Evolutionary conservation across 306 rosid species (phyloP), one percentile per base, ranked within the genome.

Genomic region (Vicia villosa): DNA sequence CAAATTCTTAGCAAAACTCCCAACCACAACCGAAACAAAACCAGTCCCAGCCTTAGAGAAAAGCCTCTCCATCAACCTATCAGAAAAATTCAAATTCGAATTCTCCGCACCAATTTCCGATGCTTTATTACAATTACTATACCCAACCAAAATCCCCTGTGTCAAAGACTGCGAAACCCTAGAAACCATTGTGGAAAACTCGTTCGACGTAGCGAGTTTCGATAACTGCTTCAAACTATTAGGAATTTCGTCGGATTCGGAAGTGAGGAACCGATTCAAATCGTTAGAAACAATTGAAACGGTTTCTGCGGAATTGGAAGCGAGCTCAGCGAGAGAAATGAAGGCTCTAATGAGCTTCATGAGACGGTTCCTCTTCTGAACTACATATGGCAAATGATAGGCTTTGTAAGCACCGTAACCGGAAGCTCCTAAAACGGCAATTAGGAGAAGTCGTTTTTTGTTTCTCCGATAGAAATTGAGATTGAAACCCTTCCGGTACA

Each of bases 1-100:
- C 85, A 91, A 63, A 63, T 94, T 94, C 84, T 76, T 86, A 0
- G 96, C 99, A 69, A 94, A 94, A 80, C 96, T 94, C 41, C 99
- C 99, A n/a, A 88, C 96, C 63, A 94, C 89, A 58, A 84, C 92
- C 9, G 97, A 90, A 32, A 34, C 86, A 41, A 94, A 94, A 40
- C 99, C 95, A 1, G 95, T 79, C 62, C 99, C 99, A 3, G 96
- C 87, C 28, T 80, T 79, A 10, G 97, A 88, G 72, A 84, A 81
- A 36, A 87, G 77, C 74, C 60, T 81, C 34, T 91, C 97, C 63
- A 86, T 19, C 11, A 80, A 80, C 75, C 54, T 63, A 58, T 87
- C 89, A 0, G 89, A 55, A 45, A 85, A 72, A 74, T 69, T 58
- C 30, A 85, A 74, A 74, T 70, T 58, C 30, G 79, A 71, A 79